Base-by-base conservation (phyloP, 2,329 filamentous ascomycete species). In the Talaromyces sp. region DNA sequence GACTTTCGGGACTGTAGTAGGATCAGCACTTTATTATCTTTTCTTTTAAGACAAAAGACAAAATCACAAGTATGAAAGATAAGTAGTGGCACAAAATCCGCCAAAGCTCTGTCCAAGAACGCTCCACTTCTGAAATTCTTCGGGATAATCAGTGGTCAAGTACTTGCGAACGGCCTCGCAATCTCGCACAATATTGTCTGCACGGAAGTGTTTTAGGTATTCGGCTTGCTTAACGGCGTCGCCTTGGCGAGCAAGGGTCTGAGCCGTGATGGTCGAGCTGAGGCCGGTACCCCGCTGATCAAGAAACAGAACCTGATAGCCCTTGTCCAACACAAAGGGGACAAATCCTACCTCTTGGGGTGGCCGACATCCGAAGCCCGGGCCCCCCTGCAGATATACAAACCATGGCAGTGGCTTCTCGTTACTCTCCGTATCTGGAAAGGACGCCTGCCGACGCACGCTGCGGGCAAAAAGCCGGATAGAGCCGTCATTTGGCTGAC, bases 51-150 rank as follows among this genome's bases (percentile, higher is more conserved):
- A 29, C 5, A 46, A 24, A 32, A 32, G 11, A 8, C 38, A n/a
- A 19, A 74, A 78, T 70, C 66, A 81, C 79, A 81, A 87, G 71
- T 90, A 86, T 2, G 89, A 94, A 17, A 97, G 83, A 73, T 97
- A 97, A 8, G 89, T 93, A 35, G 91, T 80, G 54, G 82, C 83
- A 69, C 92, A 90, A 74, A 96, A 97, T 0, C 93, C 93, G 43
- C 93, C 93, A 73, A 96, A 97, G 17, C 88, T 92, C 76, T 97
- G 93, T 9, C 93, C 93, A 63, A 96, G 88, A 31, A 94, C 83
- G 61, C 87, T 89, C 93, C 92, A 97, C 71, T 88, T 87, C 72
- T 86, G 84, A 70, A 89, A 86, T 54, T 88, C 84, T 24, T 83
- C 79, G 0, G 89, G 86, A 67, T 86, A 89, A 56, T 87, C 85